These are phyloP conservation scores for Pezicula rhizophila DNA, from an alignment of 2,329 filamentous ascomycete species.

Conservation along the genomic window DNA sequence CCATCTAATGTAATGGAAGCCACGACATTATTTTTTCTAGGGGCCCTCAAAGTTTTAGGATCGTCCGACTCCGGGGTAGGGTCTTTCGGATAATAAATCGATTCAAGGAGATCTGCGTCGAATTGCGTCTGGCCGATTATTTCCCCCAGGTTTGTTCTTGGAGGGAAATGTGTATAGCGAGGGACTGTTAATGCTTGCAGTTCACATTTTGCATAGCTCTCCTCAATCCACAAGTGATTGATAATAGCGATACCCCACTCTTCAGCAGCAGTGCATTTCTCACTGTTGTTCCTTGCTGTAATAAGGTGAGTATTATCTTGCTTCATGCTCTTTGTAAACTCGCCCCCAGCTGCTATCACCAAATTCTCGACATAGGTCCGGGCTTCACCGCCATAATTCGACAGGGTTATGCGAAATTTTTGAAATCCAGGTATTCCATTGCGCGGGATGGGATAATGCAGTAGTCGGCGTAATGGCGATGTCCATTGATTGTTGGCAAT, in stretches of 20 bases:
- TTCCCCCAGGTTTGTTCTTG: slow-evolving; percentile 85
- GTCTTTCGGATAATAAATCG: slow-evolving; percentile 53
- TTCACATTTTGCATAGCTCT: slow-evolving; percentile 88
- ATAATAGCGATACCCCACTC: slow-evolving; percentile 89
- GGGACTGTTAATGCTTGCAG: slow-evolving; percentile 64
- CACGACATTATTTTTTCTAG: slow-evolving; percentile 37
- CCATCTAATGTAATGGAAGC: slow-evolving; percentile 17
- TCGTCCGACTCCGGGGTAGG: slow-evolving; percentile 38
- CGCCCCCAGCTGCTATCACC: slow-evolving; percentile 74
- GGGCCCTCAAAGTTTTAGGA: slow-evolving; percentile 38
- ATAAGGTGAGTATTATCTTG: slow-evolving; percentile 93
- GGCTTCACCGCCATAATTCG: slow-evolving; percentile 94
- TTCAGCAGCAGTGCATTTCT: slow-evolving; percentile 85
- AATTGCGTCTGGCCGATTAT: slow-evolving; percentile 85
- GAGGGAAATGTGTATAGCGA: slow-evolving; percentile 81
- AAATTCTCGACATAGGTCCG: slow-evolving; percentile 91
- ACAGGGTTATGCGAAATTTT: slow-evolving; percentile 74
- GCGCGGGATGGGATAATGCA: slow-evolving; percentile 84
- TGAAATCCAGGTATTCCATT: slow-evolving; percentile 75
- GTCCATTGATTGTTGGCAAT: slow-evolving; percentile 88
- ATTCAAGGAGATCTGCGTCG: slow-evolving; percentile 54
- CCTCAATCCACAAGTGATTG: slow-evolving; percentile 96
- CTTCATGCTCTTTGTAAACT: slow-evolving; percentile 92
- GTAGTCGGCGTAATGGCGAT: slow-evolving; percentile 70
- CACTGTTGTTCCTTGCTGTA: slow-evolving; percentile 80